Base-by-base conservation (phyloP, 306 rosid genomes). In the Dalbergia cochinchinensis region DNA sequence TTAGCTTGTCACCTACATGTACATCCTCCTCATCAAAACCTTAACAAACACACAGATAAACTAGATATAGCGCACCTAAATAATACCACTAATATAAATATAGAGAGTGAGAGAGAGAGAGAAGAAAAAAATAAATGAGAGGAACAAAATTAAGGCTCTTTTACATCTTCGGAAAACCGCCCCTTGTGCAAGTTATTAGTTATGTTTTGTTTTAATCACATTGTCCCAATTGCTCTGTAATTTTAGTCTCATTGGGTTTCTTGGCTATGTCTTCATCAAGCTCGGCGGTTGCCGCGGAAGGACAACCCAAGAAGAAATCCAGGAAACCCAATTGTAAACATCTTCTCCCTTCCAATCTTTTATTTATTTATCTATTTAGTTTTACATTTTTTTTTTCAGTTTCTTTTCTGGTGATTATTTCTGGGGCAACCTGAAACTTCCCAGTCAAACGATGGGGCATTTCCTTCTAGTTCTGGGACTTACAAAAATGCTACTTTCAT, bases 301-400 rank as follows among this genome's bases (percentile, higher is more conserved):
- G 45, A 81, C 76, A 79, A 58, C 39, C 82, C 82, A 85, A 86
- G 80, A 76, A 76, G 80, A 47, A 50, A 41, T 53, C 79, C 77
- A 74, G 10, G 42, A 86, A 82, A 75, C 89, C 89, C 58, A 78
- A 45, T 70, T 82, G 89, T 82, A 37, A 37, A 37, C 34, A 37
- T 77, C 63, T 35, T 74, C 80, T 63, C 50, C 50, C n/a, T 10
- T 67, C 22, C 13, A 72, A 37, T 33, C 10, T 16, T n/a, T 51
- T 16, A 20, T 35, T 54, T 11, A 5, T 34, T 41, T 55, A 7
- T 42, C 19, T 41, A 6, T 77, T 20, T 8, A 0, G 18, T 15
- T 33, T 26, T 26, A 3, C 26, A 1, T 26, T 26, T 26, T 26
- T 26, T 20, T 62, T 51, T 9, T n/a, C 0, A 6, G 51, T 62